Base-by-base conservation (phyloP, 2,329 filamentous ascomycete species). In the Cordyceps tenuipes region DNA sequence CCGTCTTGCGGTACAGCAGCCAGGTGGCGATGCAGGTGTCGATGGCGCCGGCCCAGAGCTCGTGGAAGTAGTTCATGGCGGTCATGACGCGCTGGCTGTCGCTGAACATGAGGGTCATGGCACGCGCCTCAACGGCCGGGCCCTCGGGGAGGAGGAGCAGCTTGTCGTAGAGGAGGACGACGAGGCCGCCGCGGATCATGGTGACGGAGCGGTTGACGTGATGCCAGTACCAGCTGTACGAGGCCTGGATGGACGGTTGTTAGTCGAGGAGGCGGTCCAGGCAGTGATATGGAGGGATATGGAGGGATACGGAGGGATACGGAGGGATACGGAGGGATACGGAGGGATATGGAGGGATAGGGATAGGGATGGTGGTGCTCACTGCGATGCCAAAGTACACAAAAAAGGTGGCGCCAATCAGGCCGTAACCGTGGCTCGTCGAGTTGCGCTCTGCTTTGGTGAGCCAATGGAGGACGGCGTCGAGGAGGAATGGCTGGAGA, bases 191-290 rank as follows among this genome's bases (percentile, higher is more conserved):
- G 6, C 53, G 53, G 12, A 47, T 56, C 53, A 55, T 56, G 26
- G 53, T 56, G 31, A 47, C 53, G 1, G 53, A 56, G 6, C 29
- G 46, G 12, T 56, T 56, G 41, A 56, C 43, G 17, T 56, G 53
- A 29, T 56, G 53, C 53, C 53, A 56, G 29, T 56, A 56, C 53
- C 53, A 56, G n/a, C 53, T 56, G 29, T 56, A 47, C 12, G 53
- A 56, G 5, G 31, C 49, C 49, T 51, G 10, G 29, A 8, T 7
- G 9, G 13, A 39, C n/a, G 10, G 6, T 23, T 21, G 31, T 51
- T 15, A 51, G 2, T 10, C 1, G 21, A 7, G 9, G 6, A 4
- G 9, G 26, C 44, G 9, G 19, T 21, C 23, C 23, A 6, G 31
- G 23, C 23, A 23, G 23, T 23, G 23, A 23, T 23, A n/a, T n/a